phyloP scores from a whole-genome alignment of 1,139 yeast species.

The Candida neerlandica region DNA sequence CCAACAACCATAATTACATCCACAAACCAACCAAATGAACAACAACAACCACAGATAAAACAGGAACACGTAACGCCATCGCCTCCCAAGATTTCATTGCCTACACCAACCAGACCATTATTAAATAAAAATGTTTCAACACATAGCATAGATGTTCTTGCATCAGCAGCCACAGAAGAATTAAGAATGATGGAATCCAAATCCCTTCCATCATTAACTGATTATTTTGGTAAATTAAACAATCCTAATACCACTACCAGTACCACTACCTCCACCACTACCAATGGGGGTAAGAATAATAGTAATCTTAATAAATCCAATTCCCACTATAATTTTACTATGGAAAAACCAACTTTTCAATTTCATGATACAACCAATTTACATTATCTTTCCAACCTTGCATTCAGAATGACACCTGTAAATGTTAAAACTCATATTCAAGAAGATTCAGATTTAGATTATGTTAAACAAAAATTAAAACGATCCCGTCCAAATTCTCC shows the following conservation, averaged over 20 bases:
- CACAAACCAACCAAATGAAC: not conserved
- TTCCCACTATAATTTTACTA: constrained; percentile 1
- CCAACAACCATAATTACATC: not conserved
- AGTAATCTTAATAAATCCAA: constrained; percentile 5
- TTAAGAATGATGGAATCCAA: constrained; percentile 59
- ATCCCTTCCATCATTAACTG: constrained; percentile 66
- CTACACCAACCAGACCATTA: constrained; percentile 8
- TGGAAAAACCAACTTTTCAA: constrained; percentile 14
- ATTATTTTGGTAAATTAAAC: constrained; percentile 44
- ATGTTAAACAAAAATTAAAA: constrained; percentile 55
- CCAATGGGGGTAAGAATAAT: constrained; percentile 5
- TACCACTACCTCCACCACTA: not conserved
- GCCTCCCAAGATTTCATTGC: constrained; percentile 3
- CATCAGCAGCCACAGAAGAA: constrained; percentile 82
- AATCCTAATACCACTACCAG: not conserved
- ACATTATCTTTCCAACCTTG: constrained; percentile 33
- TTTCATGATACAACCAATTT: constrained; percentile 20
- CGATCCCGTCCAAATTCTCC: constrained; percentile 77
- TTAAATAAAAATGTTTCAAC: constrained; percentile 17
- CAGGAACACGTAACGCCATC: not conserved
- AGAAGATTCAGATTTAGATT: constrained; percentile 49
- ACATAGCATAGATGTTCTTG: constrained; percentile 69
- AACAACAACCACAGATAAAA: not conserved
- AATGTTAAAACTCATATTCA: constrained; percentile 28
- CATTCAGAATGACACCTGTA: constrained; percentile 18